phyloP scores from a whole-genome alignment of 148 eudicot species.

The Silene conica region DNA sequence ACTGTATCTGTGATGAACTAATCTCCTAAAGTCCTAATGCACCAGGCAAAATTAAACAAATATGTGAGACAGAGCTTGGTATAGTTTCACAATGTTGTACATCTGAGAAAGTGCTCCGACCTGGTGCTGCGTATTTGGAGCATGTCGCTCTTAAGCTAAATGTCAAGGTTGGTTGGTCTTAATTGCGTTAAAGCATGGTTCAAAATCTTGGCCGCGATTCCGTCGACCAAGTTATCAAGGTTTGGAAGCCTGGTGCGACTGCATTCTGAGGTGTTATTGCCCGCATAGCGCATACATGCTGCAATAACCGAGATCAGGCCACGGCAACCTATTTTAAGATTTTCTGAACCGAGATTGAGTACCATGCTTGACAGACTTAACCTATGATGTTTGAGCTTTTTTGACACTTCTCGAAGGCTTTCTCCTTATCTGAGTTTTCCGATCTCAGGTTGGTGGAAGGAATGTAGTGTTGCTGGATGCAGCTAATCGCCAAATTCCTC shows the following conservation, averaged over 20 bases:
- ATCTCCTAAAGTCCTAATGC: neutral
- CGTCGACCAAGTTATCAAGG: too few species aligned
- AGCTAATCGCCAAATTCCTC: conserved; percentile 29
- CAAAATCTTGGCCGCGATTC: too few species aligned
- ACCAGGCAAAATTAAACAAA: conserved; percentile 54
- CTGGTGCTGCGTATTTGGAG: conserved; percentile 51
- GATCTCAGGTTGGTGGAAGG: conserved; percentile 59
- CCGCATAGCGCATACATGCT: too few species aligned
- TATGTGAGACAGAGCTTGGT: conserved; percentile 75
- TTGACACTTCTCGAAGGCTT: neutral
- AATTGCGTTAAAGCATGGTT: neutral
- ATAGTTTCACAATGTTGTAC: conserved; percentile 68
- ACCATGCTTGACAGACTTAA: neutral
- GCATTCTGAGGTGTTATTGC: too few species aligned
- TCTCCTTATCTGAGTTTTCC: neutral
- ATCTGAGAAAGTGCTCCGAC: conserved; percentile 28
- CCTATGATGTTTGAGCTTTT: neutral
- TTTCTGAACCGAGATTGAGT: too few species aligned
- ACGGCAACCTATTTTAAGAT: too few species aligned
- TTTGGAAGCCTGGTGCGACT: too few species aligned
- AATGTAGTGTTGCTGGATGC: conserved; percentile 45
- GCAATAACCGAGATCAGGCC: too few species aligned
- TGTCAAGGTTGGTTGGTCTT: conserved; percentile 55
- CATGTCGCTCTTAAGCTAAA: conserved; percentile 68
- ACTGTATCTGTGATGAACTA: neutral